Evolutionary conservation across 306 rosid species (phyloP).

Genomic region (Sicyos baderoa): DNA sequence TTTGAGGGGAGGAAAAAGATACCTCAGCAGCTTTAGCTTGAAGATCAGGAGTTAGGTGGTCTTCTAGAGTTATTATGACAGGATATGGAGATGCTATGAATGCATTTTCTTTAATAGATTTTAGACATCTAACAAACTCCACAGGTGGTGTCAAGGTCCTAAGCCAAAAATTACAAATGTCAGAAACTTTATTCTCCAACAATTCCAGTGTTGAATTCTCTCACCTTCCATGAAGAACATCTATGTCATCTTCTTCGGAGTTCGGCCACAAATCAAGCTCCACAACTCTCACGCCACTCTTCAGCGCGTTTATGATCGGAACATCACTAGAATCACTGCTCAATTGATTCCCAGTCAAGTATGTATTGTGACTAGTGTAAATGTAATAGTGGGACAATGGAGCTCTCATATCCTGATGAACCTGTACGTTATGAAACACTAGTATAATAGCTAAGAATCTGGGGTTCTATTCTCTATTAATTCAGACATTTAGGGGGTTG

Average conservation of each 20-base stretch:
- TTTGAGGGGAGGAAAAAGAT: background rate
- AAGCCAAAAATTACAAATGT: constrained; percentile 18
- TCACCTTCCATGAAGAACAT: constrained; percentile 88
- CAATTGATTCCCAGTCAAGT: constrained; percentile 92
- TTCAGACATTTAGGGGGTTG: background rate
- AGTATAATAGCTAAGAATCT: background rate
- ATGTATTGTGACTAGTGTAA: constrained; percentile 94
- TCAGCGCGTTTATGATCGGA: constrained; percentile 70
- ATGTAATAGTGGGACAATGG: constrained; percentile 92
- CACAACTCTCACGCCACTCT: constrained; percentile 64
- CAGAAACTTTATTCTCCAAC: background rate
- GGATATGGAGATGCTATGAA: constrained; percentile 76
- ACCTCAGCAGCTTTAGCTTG: constrained; percentile 90
- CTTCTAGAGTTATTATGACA: constrained; percentile 76
- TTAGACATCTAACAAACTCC: constrained; percentile 63
- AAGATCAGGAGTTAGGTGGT: constrained; percentile 66
- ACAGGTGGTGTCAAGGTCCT: constrained; percentile 92
- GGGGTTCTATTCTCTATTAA: background rate
- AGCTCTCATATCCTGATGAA: constrained; percentile 86
- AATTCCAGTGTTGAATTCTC: constrained; percentile 1
- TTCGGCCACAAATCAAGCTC: constrained; percentile 95
- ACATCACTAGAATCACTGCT: constrained; percentile 80
- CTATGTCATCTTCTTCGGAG: constrained; percentile 53
- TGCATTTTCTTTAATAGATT: constrained; percentile 74
- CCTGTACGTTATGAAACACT: constrained; percentile 37